Evolutionary conservation across 768 basidiomycete species (phyloP), one percentile per base, ranked within the genome.

Genomic region (Lactarius indigo): DNA sequence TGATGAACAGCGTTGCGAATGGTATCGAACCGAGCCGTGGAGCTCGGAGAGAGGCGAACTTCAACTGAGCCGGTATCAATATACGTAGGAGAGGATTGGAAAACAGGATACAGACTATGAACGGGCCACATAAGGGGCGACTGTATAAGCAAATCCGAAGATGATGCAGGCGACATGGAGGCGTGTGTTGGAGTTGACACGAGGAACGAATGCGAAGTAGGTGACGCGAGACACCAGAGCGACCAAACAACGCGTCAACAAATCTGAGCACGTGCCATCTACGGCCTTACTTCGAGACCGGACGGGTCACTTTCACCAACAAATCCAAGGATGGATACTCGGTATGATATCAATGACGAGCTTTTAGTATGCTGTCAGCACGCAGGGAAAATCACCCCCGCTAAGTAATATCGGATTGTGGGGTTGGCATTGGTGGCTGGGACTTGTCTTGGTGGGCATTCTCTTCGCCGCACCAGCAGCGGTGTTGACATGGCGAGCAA

Each of bases 21-120:
- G 31, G 87, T 85, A 65, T 94, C 91, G 76, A 91, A 86, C 18
- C 91, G 87, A 30, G 88, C 82, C 10, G 89, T 87, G 12, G 91
- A 84, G 57, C 84, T 80, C 18, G 86, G 78, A 52, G 85, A 81
- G 33, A 96, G 80, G 59, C 92, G 87, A 12, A 93, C 92, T 79
- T 96, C 94, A 74, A 96, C 94, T 95, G 39, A 1, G 28, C 8
- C 44, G 37, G 35, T 6, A 37, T 65, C 41, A 63, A 44, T 31
- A 30, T 41, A 13, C 20, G 31, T 33, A 26, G 61, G 39, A 30
- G 18, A 23, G 33, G 1, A 20, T 18, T 13, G 50, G 39, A 20
- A 18, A 28, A 5, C 10, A 23, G 8, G 20, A 57, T 12, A 72
- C 81, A 65, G 68, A 87, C 90, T 81, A 71, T 92, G 91, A 1